Conservation (phyloP, 2,329 filamentous ascomycete genomes). For the Rutstroemia sp. region DNA sequence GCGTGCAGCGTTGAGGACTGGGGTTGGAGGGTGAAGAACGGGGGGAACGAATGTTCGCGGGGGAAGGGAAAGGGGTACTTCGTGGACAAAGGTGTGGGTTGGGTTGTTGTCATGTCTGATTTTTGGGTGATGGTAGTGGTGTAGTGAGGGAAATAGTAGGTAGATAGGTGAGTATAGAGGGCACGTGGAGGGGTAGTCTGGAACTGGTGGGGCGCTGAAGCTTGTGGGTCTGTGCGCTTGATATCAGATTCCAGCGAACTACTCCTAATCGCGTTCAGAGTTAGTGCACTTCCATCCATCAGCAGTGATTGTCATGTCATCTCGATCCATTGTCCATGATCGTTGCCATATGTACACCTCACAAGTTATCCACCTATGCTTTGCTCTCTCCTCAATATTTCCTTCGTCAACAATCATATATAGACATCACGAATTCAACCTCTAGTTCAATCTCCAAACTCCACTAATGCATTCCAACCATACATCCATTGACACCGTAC, state of each 20-base stretch:
- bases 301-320: too few relatives aligned
- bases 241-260: too few relatives aligned
- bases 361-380: neutral
- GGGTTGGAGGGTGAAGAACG: constrained; percentile 78
- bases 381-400: neutral
- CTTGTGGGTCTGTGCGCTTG: too few relatives aligned
- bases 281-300: too few relatives aligned
- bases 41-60: constrained; percentile 66
- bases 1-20: constrained; percentile 66
- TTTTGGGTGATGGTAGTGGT: neutral
- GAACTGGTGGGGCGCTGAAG: too few relatives aligned
- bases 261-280: too few relatives aligned
- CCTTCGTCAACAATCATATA: neutral
- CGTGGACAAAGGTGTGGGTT: too few relatives aligned
- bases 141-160: neutral
- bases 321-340: neutral
- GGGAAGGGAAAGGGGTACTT: constrained; percentile 44
- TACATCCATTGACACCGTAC: neutral
- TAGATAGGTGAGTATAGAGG: neutral
- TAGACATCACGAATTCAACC: too few relatives aligned
- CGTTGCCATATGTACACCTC: neutral
- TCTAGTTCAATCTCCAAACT: neutral
- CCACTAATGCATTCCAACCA: neutral
- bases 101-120: too few relatives aligned
- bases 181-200: too few relatives aligned